These are phyloP conservation scores for Aspergillus ellipticus DNA, from an alignment of 495 filamentous ascomycete genomes.

Conservation along the genomic window DNA sequence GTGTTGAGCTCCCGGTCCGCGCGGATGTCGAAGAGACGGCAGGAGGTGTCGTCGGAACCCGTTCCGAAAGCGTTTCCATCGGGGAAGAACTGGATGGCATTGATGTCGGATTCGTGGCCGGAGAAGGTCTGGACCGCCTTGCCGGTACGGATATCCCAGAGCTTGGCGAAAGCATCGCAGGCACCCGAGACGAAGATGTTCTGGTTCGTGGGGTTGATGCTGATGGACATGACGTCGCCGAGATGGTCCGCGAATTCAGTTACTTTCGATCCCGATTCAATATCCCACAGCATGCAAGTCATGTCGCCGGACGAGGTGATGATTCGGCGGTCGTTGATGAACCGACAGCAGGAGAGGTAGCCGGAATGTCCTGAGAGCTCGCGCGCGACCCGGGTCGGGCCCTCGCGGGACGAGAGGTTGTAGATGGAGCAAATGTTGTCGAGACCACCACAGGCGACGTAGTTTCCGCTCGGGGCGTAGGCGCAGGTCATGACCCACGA, in stretches of 20 bases:
- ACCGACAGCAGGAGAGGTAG: slow-evolving; percentile 96
- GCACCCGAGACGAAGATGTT: slow-evolving; percentile 95
- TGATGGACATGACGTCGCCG: slow-evolving; percentile 99
- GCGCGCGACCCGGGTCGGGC: slow-evolving; percentile 91
- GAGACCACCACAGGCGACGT: slow-evolving; percentile 94
- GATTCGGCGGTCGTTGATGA: slow-evolving; percentile 97
- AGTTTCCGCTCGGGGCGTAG: slow-evolving; percentile 97
- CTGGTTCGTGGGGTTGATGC: slow-evolving; percentile 98
- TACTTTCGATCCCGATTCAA: slow-evolving; percentile 94
- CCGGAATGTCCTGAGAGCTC: slow-evolving; percentile 96
- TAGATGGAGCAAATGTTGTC: slow-evolving; percentile 99
- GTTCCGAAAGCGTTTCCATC: slow-evolving; percentile 98
- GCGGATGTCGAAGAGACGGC: slow-evolving; percentile 95
- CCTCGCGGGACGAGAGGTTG: slow-evolving; percentile 94
- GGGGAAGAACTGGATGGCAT: slow-evolving; percentile 98
- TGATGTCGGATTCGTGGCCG: slow-evolving; percentile 98
- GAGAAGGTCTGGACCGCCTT: slow-evolving; percentile 99
- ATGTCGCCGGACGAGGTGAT: slow-evolving; percentile 98
- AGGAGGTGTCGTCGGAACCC: slow-evolving; percentile 95
- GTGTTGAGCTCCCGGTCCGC: slow-evolving; percentile 94
- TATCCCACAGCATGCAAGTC: slow-evolving; percentile 99
- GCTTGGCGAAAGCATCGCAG: slow-evolving; percentile 96
- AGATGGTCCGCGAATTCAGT: slow-evolving; percentile 98
- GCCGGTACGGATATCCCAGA: slow-evolving; percentile 98
- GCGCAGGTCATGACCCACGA: slow-evolving; percentile 99